phyloP scores from a whole-genome alignment of 2,329 filamentous ascomycete genomes.

The Trichoderma semiorbis region DNA sequence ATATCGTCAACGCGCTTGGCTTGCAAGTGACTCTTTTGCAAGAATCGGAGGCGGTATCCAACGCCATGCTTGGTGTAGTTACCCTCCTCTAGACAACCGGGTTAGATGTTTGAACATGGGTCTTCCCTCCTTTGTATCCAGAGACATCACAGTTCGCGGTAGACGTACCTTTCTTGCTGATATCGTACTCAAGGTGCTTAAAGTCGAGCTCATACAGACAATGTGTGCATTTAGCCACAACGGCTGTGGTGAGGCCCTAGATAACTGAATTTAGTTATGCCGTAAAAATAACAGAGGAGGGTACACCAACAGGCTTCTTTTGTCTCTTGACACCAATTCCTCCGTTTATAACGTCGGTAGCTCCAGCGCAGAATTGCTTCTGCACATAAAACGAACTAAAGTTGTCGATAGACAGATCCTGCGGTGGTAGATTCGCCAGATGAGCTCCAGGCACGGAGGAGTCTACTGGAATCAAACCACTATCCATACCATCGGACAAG shows the following conservation, averaged over 20 bases:
- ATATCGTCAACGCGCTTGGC: constrained; percentile 50
- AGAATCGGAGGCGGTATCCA: constrained; percentile 51
- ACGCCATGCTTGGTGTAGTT: constrained; percentile 47
- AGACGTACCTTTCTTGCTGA: constrained; percentile 45
- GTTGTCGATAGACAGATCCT: constrained; percentile 41
- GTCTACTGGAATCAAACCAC: constrained; percentile 26
- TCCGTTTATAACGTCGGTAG: constrained; percentile 47
- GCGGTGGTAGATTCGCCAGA: constrained; percentile 3
- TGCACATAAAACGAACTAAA: constrained; percentile 50
- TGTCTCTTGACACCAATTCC: constrained; percentile 49
- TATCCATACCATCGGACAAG: background rate
- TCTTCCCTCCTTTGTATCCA: background rate
- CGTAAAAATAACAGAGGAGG: background rate
- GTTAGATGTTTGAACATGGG: background rate
- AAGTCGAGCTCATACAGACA: constrained; percentile 55
- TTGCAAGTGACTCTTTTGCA: constrained; percentile 54
- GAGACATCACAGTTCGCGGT: background rate
- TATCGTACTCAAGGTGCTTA: constrained; percentile 49
- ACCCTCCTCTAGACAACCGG: constrained; percentile 28
- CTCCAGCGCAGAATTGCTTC: constrained; percentile 55
- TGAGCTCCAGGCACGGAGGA: background rate
- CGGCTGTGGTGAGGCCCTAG: constrained; percentile 40
- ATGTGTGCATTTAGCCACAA: constrained; percentile 49
- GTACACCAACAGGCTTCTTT: constrained; percentile 42
- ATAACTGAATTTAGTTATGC: background rate